Base-by-base conservation (phyloP, 1,284 basidiomycete species). In the Leccinum cinnamomeum region DNA sequence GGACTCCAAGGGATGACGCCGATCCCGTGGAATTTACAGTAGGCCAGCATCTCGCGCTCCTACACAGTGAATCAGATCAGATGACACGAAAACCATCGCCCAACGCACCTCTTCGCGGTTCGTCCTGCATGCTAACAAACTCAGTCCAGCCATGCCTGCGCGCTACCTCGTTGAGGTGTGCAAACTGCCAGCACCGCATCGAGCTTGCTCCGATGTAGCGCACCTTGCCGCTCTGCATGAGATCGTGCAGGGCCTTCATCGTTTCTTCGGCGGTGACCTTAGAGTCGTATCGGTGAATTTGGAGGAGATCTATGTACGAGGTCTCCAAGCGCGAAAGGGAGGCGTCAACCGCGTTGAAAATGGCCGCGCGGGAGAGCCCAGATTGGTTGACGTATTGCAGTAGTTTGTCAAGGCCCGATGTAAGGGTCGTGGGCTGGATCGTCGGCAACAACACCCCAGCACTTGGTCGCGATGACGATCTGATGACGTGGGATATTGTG, bases 1-100 rank as follows among this genome's bases (percentile, higher is more conserved):
- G 79, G 79, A 0, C 73, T 68, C 50, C 23, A 82, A 1, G 77
- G 75, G 10, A 83, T 77, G 53, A 51, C 30, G 16, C 53, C 53
- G 30, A 33, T 53, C 28, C 53, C 30, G 8, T 53, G 14, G 30
- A 53, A 53, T 33, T 33, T 30, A 18, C 53, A 53, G 30, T 53
- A 53, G 6, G 53, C 53, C 30, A 30, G 28, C 28, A 53, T 53
- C 53, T 53, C 53, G 28, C 28, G 53, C 10, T 53, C 53, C 53
- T 53, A 28, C 25, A 7, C 7, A 6, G 46, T 20, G 10, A 11
- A 23, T 30, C 3, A 23, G 8, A 23, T 51, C 50, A 28, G 20
- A 51, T 5, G 14, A 25, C 14, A 25, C 6, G 28, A 18, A 28
- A 28, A 28, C 25, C 25, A 28, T 28, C 25, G 7, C 25, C 25